Percentiles rank a stretch among this genome's conserved stretches.
phyloP scores from a whole-genome alignment of 768 basidiomycete genomes.

The Suillus subaureus region DNA sequence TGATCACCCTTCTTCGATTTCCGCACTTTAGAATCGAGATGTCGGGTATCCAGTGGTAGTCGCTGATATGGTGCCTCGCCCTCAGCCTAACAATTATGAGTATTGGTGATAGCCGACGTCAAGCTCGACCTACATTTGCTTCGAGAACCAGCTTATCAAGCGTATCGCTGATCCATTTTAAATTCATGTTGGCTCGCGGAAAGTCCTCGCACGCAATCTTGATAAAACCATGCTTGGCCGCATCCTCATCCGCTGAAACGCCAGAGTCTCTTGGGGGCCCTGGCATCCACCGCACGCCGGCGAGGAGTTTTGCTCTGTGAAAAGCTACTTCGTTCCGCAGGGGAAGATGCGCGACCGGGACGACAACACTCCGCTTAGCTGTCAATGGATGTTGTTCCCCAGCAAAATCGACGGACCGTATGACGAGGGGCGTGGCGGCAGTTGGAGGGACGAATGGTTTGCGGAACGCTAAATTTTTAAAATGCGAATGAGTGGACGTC shows the following conservation, averaged over 20 bases:
- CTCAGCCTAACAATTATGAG: constrained; percentile 25
- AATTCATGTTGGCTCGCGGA: constrained; percentile 79
- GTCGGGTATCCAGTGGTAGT: constrained; percentile 83
- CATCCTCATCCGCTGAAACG: constrained; percentile 41
- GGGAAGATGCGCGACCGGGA: constrained; percentile 73
- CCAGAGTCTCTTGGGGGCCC: constrained; percentile 74
- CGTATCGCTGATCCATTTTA: constrained; percentile 92
- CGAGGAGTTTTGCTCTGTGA: constrained; percentile 87
- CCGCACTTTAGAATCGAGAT: constrained; percentile 68
- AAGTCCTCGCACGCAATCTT: constrained; percentile 93
- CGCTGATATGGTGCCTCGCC: constrained; percentile 49
- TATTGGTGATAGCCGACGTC: constrained; percentile 10
- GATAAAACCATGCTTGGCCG: constrained; percentile 74
- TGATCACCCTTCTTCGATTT: constrained; percentile 80
- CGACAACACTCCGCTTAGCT: constrained; percentile 72
- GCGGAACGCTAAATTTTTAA: constrained; percentile 61
- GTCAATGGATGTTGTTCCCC: constrained; percentile 76
- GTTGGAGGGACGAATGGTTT: constrained; percentile 77
- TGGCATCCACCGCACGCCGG: constrained; percentile 85
- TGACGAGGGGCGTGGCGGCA: constrained; percentile 56
- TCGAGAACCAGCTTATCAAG: constrained; percentile 77
- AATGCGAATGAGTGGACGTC: constrained; percentile 18
- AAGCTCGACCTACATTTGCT: constrained; percentile 71
- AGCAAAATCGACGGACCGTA: constrained; percentile 76
- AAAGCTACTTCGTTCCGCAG: constrained; percentile 62